Base-by-base conservation (phyloP, 2,329 filamentous ascomycete species). In the Aspergillus ustus region DNA sequence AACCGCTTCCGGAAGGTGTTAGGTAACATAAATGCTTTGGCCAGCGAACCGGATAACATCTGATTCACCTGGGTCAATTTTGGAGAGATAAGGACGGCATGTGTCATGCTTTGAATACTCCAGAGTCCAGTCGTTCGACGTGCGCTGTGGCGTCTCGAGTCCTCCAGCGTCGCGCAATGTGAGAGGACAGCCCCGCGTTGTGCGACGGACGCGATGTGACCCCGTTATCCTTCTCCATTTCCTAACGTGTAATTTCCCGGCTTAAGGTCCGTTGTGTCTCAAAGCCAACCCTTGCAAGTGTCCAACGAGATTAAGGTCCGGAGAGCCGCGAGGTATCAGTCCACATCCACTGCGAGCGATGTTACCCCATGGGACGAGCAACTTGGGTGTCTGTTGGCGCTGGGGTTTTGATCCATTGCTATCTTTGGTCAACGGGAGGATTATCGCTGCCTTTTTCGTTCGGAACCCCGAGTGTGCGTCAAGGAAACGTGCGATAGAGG, bases 21-120 rank as follows among this genome's bases (percentile, higher is more conserved):
- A 69, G 66, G 67, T 69, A 69, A 69, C 60, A 65, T 63, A 64
- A 67, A 65, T 45, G 54, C 34, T 31, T 52, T 37, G 50, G 44
- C 58, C 40, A 51, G 59, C 43, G 40, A 48, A 20, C 31, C 48
- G 48, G 46, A 57, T 52, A 59, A 52, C 28, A n/a, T 51, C n/a
- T 40, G 9, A 15, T 40, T 28, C 55, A 34, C 31, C 28, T 43
- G 13, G 52, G 15, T 17, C 43, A 22, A 25, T 28, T 28, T 15
- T 52, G 43, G 25, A 34, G 29, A 60, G 67, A 69, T 69, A 67
- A 67, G 67, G 58, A 65, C 51, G 58, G 52, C 53, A 31, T 22
- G 28, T 59, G 50, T 62, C 48, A 64, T 67, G 63, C 59, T 64
- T 58, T 57, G 50, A 50, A 46, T 40, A 40, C 34, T 40, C 11